These are phyloP conservation scores for Aethionema arabicum DNA, from an alignment of 345 rosid species.

Conservation along the genomic window DNA sequence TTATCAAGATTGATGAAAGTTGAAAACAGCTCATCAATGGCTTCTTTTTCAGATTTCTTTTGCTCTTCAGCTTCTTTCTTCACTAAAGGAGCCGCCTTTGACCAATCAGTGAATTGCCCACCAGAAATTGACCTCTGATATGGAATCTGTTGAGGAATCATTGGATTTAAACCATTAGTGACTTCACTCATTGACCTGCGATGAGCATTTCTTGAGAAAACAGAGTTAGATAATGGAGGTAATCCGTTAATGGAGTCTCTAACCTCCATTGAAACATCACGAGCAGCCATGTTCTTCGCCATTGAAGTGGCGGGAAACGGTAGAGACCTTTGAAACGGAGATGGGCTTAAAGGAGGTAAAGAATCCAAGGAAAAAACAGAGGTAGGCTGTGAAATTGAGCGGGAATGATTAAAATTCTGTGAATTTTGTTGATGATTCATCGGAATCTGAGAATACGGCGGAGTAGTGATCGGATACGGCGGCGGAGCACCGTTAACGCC, in stretches of 20 bases:
- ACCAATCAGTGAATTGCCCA: conserved; percentile 38
- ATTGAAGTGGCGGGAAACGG: neutral
- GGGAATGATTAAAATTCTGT: conserved; percentile 58
- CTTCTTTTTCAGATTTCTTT: conserved; percentile 79
- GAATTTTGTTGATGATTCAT: conserved; percentile 53
- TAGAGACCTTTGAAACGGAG: conserved; percentile 56
- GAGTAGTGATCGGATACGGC: conserved; percentile 78
- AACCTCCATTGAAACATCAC: conserved; percentile 69
- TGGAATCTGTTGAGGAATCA: conserved; percentile 45
- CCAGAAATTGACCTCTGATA: conserved; percentile 52
- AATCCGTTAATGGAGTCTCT: conserved; percentile 46
- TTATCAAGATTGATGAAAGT: conserved; percentile 94
- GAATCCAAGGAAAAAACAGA: conserved; percentile 78
- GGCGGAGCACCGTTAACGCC: conserved; percentile 86
- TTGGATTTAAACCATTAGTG: conserved; percentile 61
- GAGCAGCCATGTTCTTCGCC: conserved; percentile 37
- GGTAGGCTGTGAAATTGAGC: conserved; percentile 83
- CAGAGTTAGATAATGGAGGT: conserved; percentile 56
- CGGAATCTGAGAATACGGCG: conserved; percentile 86
- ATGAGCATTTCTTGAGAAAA: conserved; percentile 59
- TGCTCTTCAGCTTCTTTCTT: conserved; percentile 64
- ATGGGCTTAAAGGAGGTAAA: conserved; percentile 76
- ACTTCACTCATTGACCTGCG: conserved; percentile 89
- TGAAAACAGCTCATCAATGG: conserved; percentile 85
- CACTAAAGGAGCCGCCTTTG: conserved; percentile 46